Evolutionary conservation across 1,139 yeast genomes (phyloP), one percentile per base, ranked within the genome.

Genomic region (Magnusiomyces suaveolens): DNA sequence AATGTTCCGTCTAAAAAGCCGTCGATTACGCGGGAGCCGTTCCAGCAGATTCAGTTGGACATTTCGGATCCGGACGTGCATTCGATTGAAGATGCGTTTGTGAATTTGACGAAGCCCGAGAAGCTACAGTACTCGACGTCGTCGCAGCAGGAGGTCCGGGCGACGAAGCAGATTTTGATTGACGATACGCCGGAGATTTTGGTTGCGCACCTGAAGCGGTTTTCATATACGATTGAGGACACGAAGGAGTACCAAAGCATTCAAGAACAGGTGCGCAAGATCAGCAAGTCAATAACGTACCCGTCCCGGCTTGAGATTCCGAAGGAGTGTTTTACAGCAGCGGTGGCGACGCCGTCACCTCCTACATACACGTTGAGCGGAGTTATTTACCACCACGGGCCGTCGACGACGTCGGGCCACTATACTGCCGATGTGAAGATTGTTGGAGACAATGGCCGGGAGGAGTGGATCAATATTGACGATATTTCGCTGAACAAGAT

Each of bases 351-450:
- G 23, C 32, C 46, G 1, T 14, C 50, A 33, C 44, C 67, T 49
- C 49, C 60, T 63, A 24, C 51, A 38, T 92, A 88, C 69, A 75
- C 76, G 64, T 75, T 94, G 60, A 80, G 78, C 50, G 96, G 96
- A 23, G 95, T 90, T 43, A 95, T 92, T 24, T 92, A 92, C 68
- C 99, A 92, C 68, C 97, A 92, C 69, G 99, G 99, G 20, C 73
- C 81, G 52, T 80, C 89, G 53, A 86, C 97, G 0, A 92, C 88
- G 61, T 95, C 94, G 44, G 99, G 99, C 1, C 99, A 92, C 69
- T 92, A 92, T 70, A 92, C 98, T 0, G 86, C 86, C 53, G 97
- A 92, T 69, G 88, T 89, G 12, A 72, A 77, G 53, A 72, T 78
- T 54, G 73, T 76, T 6, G 26, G 32, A 10, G 26, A 24, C 3